A percentile compares a stretch with the other conserved stretches of the same genome.
Conservation (phyloP, 345 rosid genomes). For the Citrus trifoliata region DNA sequence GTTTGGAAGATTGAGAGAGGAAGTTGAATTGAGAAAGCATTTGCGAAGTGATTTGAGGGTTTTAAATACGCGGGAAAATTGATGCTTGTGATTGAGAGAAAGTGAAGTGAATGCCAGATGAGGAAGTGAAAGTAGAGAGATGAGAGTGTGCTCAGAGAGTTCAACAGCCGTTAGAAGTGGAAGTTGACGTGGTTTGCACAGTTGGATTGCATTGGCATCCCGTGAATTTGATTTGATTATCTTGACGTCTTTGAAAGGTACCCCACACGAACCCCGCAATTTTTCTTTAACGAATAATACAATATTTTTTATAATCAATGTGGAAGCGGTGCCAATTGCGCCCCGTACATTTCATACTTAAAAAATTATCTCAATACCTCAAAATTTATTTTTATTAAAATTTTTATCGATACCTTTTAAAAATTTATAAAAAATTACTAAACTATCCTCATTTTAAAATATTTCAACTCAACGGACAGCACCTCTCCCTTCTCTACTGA, state of each 20-base stretch:
- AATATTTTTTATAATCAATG: no score
- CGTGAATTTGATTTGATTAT: background rate
- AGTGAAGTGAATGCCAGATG: background rate
- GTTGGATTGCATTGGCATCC: background rate
- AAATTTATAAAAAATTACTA: no score
- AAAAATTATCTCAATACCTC: no score
- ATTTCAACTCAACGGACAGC: no score
- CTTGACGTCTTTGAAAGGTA: background rate
- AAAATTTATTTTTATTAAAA: no score
- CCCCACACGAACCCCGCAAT: accelerated
- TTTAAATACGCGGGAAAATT: slow-evolving; percentile 31
- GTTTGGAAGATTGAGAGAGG: slow-evolving; percentile 13
- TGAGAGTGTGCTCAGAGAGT: background rate
- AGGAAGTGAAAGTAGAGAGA: background rate
- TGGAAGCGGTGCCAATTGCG: no score
- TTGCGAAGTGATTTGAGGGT: background rate
- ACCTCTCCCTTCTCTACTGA: no score
- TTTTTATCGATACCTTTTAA: no score
- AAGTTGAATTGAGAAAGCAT: slow-evolving; percentile 24
- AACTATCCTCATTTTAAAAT: no score
- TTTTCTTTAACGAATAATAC: no score
- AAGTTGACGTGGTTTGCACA: slow-evolving; percentile 14
- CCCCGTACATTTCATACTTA: no score
- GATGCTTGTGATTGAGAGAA: background rate
- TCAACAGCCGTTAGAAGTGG: background rate